phyloP scores from a whole-genome alignment of 2,329 filamentous ascomycete species.

The Hymenoscyphus salicellus region DNA sequence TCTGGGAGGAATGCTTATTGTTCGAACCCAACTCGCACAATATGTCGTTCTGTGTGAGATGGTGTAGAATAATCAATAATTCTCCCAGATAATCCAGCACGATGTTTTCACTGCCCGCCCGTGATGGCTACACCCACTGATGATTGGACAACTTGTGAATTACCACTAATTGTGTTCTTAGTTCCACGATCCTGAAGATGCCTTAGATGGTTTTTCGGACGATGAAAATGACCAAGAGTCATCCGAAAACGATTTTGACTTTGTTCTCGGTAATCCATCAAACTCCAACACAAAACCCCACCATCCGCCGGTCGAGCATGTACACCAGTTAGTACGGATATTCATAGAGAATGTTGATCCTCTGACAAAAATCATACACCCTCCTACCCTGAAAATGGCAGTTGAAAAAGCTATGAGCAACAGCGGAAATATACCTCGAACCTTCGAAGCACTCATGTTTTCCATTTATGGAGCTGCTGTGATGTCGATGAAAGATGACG shows the following conservation, averaged over 20 bases:
- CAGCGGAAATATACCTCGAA: slow-evolving; percentile 42
- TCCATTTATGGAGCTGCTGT: slow-evolving; percentile 59
- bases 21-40: too few relatives aligned
- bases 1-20: too few relatives aligned
- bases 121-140: too few relatives aligned
- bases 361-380: slow-evolving; percentile 65
- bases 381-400: slow-evolving; percentile 59
- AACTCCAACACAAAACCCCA: slow-evolving; percentile 43
- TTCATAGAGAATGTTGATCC: slow-evolving; percentile 68
- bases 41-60: too few relatives aligned
- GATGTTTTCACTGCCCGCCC: too few relatives aligned
- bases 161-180: slow-evolving; percentile 2
- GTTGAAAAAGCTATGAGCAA: slow-evolving; percentile 61
- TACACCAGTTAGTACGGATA: slow-evolving; percentile 51
- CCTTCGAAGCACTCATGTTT: slow-evolving; percentile 68
- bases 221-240: slow-evolving; percentile 24
- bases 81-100: too few relatives aligned
- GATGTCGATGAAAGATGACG: slow-evolving; percentile 55
- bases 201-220: slow-evolving; percentile 35
- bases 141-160: not conserved
- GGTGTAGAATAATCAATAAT: slow-evolving; percentile 16
- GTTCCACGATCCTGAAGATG: slow-evolving; percentile 34
- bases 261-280: slow-evolving; percentile 48
- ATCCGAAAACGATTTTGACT: slow-evolving; percentile 29
- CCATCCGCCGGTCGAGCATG: slow-evolving; percentile 43